Evolutionary conservation across 352 stramenopile genomes (phyloP), one percentile per base, ranked within the genome.

Genomic region (Pythium brassicae): DNA sequence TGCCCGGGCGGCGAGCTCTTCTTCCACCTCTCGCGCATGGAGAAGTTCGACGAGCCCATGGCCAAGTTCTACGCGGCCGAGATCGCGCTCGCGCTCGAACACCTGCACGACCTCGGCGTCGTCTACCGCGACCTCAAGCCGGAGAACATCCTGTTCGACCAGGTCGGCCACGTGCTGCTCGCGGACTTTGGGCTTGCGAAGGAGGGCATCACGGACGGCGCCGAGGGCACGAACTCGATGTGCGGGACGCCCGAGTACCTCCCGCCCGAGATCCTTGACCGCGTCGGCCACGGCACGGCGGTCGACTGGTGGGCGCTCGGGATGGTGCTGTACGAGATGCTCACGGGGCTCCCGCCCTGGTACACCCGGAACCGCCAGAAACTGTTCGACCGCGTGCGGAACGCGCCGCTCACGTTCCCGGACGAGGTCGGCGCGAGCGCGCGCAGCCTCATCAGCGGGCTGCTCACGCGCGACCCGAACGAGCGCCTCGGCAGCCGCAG

Each of bases 261-360:
- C 59, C 87, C 90, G 12, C 92, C 92, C 32, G 90, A 98, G 75
- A 95, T 98, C 55, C 61, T 97, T 9, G 83, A 91, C 69, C 81
- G 86, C 47, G 77, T 91, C 40, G 88, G 86, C 40, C 86, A 97
- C 68, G 91, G 91, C 59, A 96, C 85, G 8, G 84, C 86, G 19
- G 89, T 96, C 14, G 91, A 97, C 68, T 97, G 90, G 88, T 97
- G 91, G 91, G 86, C 86, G 15, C 80, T 97, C 23, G 91, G 84
- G 40, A 92, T 92, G 79, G 80, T 98, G 55, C 71, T 98, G 15
- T 98, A 97, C 73, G 90, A 97, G 61, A 97, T 98, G 90, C 77
- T 98, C 32, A 98, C 85, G 61, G 89, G 89, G 0, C 70, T 97
- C 40, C 88, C 88, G 15, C 89, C 86, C 17, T 97, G 89, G 89